Base-by-base conservation (phyloP, 75 land plant genomes). In the Selaginella tamariscina region DNA sequence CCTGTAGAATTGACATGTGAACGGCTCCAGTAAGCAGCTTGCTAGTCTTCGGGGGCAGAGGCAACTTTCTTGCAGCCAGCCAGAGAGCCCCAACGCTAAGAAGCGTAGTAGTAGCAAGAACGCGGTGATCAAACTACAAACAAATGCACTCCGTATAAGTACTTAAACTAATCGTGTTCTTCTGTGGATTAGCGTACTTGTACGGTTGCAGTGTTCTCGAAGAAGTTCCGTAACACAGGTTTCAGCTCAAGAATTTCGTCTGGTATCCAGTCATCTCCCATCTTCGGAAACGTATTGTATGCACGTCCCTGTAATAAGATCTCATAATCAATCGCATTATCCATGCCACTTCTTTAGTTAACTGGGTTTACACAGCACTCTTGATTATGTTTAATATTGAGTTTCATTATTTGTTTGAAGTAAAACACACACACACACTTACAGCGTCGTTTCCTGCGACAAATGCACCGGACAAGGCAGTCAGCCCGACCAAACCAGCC, bases 401-500 rank as follows among this genome's bases (percentile, higher is more conserved):
- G n/a, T n/a, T n/a, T n/a, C n/a, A n/a, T n/a, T n/a, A n/a, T n/a
- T n/a, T n/a, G n/a, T n/a, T n/a, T n/a, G n/a, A n/a, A n/a, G n/a
- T n/a, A n/a, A n/a, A n/a, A n/a, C n/a, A n/a, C n/a, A n/a, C n/a
- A n/a, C n/a, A n/a, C n/a, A n/a, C n/a, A n/a, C n/a, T 67, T 84
- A 94, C 98, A 56, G 98, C 98, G 80, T 94, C 98, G 78, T 94
- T 94, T 76, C 98, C 98, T 27, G 98, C 98, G 72, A 94, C 98
- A 81, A 90, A 94, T 24, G 98, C 98, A 32, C 98, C 98, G 55
- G 98, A 94, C 28, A 91, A 62, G 62, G 98, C 96, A 60, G 98
- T 94, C n/a, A 94, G 30, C 30, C 96, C 98, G 59, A 94, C 87
- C 65, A 94, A 62, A 18, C 82, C 64, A 71, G 88, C 77, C 0